phyloP scores from a whole-genome alignment of 768 basidiomycete genomes.

The Leccinum boreale region DNA sequence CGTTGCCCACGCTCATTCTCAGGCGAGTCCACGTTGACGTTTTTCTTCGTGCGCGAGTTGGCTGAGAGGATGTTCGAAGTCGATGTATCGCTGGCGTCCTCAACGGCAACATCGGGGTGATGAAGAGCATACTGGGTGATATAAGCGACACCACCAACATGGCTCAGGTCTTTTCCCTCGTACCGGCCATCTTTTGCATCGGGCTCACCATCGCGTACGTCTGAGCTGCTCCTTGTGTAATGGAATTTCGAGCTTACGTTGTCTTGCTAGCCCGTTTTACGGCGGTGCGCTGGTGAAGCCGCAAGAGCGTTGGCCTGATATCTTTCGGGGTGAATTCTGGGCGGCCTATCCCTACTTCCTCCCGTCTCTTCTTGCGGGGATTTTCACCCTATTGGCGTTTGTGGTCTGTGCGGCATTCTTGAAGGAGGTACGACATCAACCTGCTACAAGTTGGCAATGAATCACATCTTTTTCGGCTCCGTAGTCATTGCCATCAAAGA shows the following conservation, averaged over 20 bases:
- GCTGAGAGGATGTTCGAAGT: conserved; percentile 16
- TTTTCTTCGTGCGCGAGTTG: not conserved
- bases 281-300: conserved; percentile 57
- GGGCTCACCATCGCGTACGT: conserved; percentile 31
- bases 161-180: conserved; percentile 33
- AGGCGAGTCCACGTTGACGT: conserved; percentile 35
- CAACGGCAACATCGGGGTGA: conserved; percentile 48
- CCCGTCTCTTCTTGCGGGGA: conserved; percentile 29
- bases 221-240: not conserved
- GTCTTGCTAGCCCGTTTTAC: conserved; percentile 45
- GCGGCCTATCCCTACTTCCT: conserved; percentile 36
- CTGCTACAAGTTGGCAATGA: not conserved
- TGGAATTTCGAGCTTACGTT: not conserved
- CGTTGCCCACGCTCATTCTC: conserved; percentile 51
- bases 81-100: conserved; percentile 36
- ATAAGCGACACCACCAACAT: conserved; percentile 42
- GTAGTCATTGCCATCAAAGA: conserved; percentile 27
- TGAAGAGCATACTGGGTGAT: conserved; percentile 70
- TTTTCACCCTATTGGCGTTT: conserved; percentile 10
- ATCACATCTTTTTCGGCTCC: not conserved
- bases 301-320: conserved; percentile 48
- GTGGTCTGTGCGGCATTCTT: conserved; percentile 22
- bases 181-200: conserved; percentile 28
- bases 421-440: conserved; percentile 28
- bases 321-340: conserved; percentile 44